phyloP scores from a whole-genome alignment of 148 eudicot species.

The Persicaria tinctoria region DNA sequence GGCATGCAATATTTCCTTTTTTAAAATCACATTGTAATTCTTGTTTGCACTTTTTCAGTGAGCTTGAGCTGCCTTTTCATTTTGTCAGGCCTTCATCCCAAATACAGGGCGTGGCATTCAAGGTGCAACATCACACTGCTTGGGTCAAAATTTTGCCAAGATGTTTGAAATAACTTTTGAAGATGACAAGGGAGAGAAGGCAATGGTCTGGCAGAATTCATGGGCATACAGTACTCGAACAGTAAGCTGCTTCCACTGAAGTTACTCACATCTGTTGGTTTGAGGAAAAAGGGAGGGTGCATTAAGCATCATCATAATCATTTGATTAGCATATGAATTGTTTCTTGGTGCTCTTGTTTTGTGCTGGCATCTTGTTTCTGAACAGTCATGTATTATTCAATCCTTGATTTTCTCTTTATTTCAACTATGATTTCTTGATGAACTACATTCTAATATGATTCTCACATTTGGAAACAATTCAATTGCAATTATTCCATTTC shows the following conservation, averaged over 20 bases:
- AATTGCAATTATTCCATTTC: not conserved
- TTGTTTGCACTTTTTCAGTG: not conserved
- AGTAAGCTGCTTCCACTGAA: slow-evolving; percentile 27
- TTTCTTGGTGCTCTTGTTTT: not conserved
- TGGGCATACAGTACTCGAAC: slow-evolving; percentile 98
- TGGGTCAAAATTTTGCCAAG: slow-evolving; percentile 96
- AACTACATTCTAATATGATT: not conserved
- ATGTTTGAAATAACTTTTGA: slow-evolving; percentile 98
- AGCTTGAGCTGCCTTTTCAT: not conserved
- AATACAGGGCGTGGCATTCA: slow-evolving; percentile 92
- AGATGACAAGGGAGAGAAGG: slow-evolving; percentile 83
- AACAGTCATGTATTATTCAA: not conserved
- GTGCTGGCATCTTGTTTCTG: not conserved
- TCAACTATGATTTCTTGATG: not conserved
- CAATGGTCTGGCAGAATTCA: slow-evolving; percentile 95
- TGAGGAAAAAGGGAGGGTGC: not conserved
- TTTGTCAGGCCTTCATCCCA: slow-evolving; percentile 79
- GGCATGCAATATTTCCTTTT: slow-evolving; percentile 25
- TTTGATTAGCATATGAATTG: not conserved
- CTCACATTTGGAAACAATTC: not conserved
- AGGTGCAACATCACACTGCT: slow-evolving; percentile 98
- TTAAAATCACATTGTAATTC: not conserved
- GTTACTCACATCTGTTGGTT: not conserved
- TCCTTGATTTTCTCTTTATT: not conserved
- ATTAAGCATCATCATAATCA: not conserved